A percentile compares a stretch with the other conserved stretches of the same genome.
Evolutionary conservation across 1,284 basidiomycete species (phyloP).

Genomic region (Kalmanozyma brasiliensis): DNA sequence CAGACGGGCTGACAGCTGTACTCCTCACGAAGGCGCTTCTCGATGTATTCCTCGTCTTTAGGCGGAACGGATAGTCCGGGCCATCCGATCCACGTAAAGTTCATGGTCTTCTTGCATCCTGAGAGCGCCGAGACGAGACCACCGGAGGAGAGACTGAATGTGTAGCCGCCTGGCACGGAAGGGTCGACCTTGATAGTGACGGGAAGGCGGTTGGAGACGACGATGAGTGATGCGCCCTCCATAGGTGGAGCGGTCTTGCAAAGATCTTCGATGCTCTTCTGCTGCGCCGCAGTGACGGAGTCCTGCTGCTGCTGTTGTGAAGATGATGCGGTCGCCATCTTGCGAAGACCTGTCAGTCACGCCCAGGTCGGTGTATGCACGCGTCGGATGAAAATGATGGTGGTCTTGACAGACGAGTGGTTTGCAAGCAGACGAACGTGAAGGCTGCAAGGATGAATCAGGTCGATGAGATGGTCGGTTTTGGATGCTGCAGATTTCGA

Average conservation of each 20-base stretch:
- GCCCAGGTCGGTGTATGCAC: too few relatives aligned
- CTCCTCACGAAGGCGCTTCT: conserved; percentile 82
- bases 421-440: background rate
- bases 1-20: conserved; percentile 98
- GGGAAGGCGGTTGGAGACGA: conserved; percentile 94
- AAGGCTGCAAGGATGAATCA: too few relatives aligned
- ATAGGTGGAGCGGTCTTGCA: conserved; percentile 24
- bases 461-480: too few relatives aligned
- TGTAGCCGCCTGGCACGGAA: conserved; percentile 62
- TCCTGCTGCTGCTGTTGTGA: conserved; percentile 13
- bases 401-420: background rate
- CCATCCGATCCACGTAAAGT: conserved; percentile 68
- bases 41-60: conserved; percentile 62
- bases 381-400: too few relatives aligned
- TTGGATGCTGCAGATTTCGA: too few relatives aligned
- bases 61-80: conserved; percentile 62
- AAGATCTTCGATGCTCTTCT: conserved; percentile 35
- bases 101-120: conserved; percentile 65
- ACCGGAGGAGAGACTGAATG: conserved; percentile 63
- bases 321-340: conserved; percentile 24
- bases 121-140: conserved; percentile 66
- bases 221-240: conserved; percentile 76
- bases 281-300: conserved; percentile 32
- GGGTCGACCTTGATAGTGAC: conserved; percentile 67
- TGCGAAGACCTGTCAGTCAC: background rate